Evolutionary conservation across 257 asterid species (phyloP).

Genomic region (Perilla frutescens): DNA sequence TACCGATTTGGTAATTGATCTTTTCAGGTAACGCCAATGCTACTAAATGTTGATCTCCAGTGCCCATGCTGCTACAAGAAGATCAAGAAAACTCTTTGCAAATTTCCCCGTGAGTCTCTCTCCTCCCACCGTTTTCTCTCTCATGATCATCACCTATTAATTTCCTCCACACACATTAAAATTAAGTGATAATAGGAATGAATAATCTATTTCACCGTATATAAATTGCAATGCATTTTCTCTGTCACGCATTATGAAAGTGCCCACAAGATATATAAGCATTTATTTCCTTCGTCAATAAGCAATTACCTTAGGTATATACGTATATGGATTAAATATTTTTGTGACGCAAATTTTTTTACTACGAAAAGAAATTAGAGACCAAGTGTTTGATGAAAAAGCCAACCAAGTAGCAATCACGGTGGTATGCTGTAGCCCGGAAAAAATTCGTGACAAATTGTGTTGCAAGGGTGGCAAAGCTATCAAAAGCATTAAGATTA

Average conservation of each 20-base stretch:
- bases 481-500: conserved; percentile 69
- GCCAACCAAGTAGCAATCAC: conserved; percentile 58
- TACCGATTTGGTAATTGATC: too few species aligned
- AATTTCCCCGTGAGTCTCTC: conserved; percentile 70
- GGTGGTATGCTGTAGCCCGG: conserved; percentile 87
- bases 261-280: background rate
- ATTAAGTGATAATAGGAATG: background rate
- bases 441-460: conserved; percentile 74
- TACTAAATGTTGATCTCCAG: conserved; percentile 80
- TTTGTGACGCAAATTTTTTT: background rate
- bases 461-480: conserved; percentile 58
- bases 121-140: background rate
- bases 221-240: background rate
- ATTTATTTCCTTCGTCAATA: background rate
- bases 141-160: background rate
- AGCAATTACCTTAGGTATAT: conserved; percentile 27
- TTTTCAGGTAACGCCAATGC: conserved; percentile 66
- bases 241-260: background rate
- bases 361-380: conserved; percentile 59
- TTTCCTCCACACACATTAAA: background rate
- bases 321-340: background rate
- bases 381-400: conserved; percentile 76
- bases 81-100: conserved; percentile 76
- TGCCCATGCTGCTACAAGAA: conserved; percentile 89
- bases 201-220: too few species aligned